Conservation (phyloP, 1,284 basidiomycete genomes). For the Rhizoctonia solani region DNA sequence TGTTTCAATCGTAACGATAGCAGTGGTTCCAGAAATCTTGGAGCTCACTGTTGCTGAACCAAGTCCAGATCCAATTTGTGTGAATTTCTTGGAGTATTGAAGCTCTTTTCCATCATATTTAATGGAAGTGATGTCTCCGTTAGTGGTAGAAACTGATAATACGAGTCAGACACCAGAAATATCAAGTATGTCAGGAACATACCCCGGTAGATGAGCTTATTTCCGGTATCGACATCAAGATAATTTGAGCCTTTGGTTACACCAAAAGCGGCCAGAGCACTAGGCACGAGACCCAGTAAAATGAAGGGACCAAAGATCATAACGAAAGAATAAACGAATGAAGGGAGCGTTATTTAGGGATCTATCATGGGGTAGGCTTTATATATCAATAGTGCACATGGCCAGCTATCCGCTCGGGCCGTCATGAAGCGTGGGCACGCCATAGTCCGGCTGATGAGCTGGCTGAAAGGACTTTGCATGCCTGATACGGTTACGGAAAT, state of each 20-base stretch:
- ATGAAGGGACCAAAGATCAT: not conserved
- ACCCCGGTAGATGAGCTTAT: constrained; percentile 30
- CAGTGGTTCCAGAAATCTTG: constrained; percentile 27
- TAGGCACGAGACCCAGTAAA: not conserved
- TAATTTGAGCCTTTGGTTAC: constrained; percentile 25
- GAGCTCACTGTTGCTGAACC: constrained; percentile 20
- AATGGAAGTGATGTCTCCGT: constrained; percentile 35
- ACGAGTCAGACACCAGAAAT: not conserved
- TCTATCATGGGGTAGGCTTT: too few species aligned
- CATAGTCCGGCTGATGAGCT: too few species aligned
- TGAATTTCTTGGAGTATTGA: constrained; percentile 28
- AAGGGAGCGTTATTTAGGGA: too few species aligned
- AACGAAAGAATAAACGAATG: too few species aligned
- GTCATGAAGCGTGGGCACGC: too few species aligned
- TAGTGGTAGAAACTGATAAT: constrained; percentile 18
- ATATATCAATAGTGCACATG: too few species aligned
- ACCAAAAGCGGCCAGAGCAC: constrained; percentile 32
- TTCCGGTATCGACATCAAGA: constrained; percentile 31
- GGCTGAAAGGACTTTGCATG: too few species aligned
- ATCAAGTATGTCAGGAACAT: not conserved
- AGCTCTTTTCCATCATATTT: constrained; percentile 32
- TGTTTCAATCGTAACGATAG: constrained; percentile 7
- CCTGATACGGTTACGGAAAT: too few species aligned
- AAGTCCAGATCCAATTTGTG: constrained; percentile 33
- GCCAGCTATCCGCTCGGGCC: too few species aligned